A percentile compares a stretch with the other conserved stretches of the same genome.
Evolutionary conservation across 495 filamentous ascomycete species (phyloP).

Genomic region (Talaromyces borbonicus): DNA sequence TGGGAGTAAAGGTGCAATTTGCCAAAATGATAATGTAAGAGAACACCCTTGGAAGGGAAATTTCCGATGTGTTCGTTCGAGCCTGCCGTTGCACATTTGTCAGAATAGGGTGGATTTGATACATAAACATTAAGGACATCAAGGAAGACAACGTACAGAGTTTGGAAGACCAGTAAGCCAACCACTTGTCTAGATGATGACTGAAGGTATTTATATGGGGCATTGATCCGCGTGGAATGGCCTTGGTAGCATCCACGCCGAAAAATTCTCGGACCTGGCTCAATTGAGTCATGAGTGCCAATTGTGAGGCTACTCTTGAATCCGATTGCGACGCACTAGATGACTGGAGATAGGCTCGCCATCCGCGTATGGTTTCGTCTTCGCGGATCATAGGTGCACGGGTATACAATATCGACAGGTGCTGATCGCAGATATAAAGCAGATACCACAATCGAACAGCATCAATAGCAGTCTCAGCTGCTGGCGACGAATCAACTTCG

Average conservation of each 20-base stretch:
- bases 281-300: constrained; percentile 29
- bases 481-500: constrained; percentile 1
- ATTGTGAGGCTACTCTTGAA: constrained; percentile 26
- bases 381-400: constrained; percentile 31
- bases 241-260: constrained; percentile 24
- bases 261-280: constrained; percentile 29
- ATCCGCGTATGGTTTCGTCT: constrained; percentile 24
- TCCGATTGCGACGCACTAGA: constrained; percentile 25
- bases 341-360: constrained; percentile 23
- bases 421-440: constrained; percentile 37
- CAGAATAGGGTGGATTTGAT: no score
- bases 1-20: constrained; percentile 36
- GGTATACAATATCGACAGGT: constrained; percentile 36
- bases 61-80: constrained; percentile 22
- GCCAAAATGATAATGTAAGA: constrained; percentile 35
- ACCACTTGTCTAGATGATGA: constrained; percentile 31
- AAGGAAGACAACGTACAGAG: constrained; percentile 19
- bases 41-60: constrained; percentile 31
- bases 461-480: constrained; percentile 15
- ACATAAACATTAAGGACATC: background rate
- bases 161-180: constrained; percentile 22
- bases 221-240: constrained; percentile 21
- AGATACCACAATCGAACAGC: constrained; percentile 33
- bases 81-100: constrained; percentile 1
- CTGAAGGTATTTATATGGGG: constrained; percentile 26